A percentile compares a stretch with the other conserved stretches of the same genome.
Evolutionary conservation across 2,329 filamentous ascomycete genomes (phyloP).

Genomic region (Clarireedia homoeocarpa): DNA sequence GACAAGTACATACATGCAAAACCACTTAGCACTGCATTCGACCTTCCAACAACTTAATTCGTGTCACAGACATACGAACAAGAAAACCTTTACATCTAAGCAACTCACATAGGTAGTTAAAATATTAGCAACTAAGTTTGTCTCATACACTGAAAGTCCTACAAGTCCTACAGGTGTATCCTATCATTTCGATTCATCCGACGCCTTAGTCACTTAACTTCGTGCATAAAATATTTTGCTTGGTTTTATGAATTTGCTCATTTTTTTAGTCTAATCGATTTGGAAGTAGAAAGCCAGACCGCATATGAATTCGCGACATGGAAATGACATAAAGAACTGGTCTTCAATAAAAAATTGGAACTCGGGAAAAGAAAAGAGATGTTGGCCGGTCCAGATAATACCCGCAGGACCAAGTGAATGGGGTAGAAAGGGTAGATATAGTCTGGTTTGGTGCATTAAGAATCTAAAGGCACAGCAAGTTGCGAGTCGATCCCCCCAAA

Average conservation of each 20-base stretch:
- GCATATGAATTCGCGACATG: background rate
- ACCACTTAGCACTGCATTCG: no score
- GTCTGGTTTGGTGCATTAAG: conserved; percentile 27
- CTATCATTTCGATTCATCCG: background rate
- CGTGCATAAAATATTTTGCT: background rate
- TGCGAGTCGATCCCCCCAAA: conserved; percentile 26
- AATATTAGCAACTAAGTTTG: no score
- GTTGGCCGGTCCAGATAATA: conserved; percentile 2
- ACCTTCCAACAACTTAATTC: no score
- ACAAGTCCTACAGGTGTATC: background rate
- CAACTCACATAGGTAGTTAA: no score
- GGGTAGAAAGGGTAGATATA: conserved; percentile 21
- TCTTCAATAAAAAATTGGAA: conserved; percentile 12
- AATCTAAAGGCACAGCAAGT: conserved; percentile 28
- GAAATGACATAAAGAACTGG: conserved; percentile 5
- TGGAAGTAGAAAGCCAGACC: conserved; percentile 14
- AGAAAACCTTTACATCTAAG: no score
- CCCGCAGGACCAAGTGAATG: conserved; percentile 8
- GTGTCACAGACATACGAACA: no score
- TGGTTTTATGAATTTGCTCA: conserved; percentile 24
- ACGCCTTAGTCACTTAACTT: background rate
- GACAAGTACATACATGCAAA: no score
- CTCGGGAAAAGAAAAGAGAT: conserved; percentile 2
- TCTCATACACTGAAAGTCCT: background rate
- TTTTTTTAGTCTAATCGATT: conserved; percentile 25